These are phyloP conservation scores for Hypholoma fasciculare DNA, from an alignment of 768 basidiomycete genomes.

Conservation along the genomic window DNA sequence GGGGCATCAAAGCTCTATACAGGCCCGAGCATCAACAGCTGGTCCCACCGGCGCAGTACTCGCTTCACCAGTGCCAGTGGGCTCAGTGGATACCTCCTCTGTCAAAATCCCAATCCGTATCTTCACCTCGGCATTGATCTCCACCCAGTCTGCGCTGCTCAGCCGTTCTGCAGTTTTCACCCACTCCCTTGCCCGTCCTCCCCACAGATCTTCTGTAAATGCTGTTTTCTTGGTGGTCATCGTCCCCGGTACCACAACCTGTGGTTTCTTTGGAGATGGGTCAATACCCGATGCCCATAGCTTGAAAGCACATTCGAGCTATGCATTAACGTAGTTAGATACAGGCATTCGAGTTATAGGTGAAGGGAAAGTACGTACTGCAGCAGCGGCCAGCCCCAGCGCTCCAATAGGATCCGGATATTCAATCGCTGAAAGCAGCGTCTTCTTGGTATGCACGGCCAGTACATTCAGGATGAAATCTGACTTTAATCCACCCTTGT, in stretches of 20 bases:
- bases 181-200: not conserved
- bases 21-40: too few relatives aligned
- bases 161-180: not conserved
- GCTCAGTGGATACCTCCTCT: too few relatives aligned
- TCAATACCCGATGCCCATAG: not conserved
- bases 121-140: not conserved
- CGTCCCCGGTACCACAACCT: not conserved
- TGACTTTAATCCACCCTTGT: not conserved
- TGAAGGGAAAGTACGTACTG: not conserved
- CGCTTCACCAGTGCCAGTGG: too few relatives aligned
- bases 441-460: not conserved
- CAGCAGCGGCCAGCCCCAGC: not conserved
- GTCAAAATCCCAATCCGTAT: not conserved
- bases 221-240: not conserved
- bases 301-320: not conserved
- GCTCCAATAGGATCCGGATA: not conserved
- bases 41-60: too few relatives aligned
- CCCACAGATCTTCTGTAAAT: not conserved
- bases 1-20: too few relatives aligned
- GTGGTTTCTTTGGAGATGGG: not conserved
- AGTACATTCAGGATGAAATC: not conserved
- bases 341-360: not conserved
- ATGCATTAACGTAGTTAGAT: not conserved
- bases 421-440: not conserved
- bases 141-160: not conserved